Conservation (phyloP, 106 monocot genomes). For the Allium cepa region DNA sequence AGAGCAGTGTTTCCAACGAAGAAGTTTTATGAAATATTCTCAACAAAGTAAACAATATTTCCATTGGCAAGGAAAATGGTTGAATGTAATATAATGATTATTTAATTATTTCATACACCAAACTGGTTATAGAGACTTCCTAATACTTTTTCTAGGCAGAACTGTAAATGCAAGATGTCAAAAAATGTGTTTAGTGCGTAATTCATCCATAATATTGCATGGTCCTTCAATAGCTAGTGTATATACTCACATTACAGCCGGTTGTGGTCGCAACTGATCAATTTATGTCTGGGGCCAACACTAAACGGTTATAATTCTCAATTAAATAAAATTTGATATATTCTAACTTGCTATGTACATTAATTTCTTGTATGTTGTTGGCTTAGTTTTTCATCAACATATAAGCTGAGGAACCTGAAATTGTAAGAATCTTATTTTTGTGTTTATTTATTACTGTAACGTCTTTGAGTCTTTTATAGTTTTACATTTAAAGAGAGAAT, state of each 20-base stretch:
- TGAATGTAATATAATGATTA: no score
- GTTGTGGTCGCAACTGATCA: conserved; percentile 98
- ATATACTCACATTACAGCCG: conserved; percentile 48
- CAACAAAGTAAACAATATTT: no score
- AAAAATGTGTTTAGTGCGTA: conserved; percentile 94
- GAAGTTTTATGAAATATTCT: no score
- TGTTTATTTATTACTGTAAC: no score
- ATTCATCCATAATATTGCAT: conserved; percentile 23
- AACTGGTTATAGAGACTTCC: no score
- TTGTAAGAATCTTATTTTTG: conserved; percentile 39
- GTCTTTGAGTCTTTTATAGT: no score
- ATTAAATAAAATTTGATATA: no score
- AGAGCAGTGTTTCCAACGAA: no score
- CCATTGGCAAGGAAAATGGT: no score
- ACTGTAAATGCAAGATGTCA: conserved; percentile 87
- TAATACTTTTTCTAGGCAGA: background rate
- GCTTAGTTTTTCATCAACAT: conserved; percentile 99
- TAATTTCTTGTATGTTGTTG: conserved; percentile 22
- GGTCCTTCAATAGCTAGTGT: background rate
- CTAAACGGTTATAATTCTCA: conserved; percentile 63
- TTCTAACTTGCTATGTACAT: no score
- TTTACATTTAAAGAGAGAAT: no score
- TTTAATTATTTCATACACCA: no score
- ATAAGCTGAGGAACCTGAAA: conserved; percentile 88
- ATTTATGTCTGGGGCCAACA: conserved; percentile 92